phyloP scores from a whole-genome alignment of 495 filamentous ascomycete genomes.

The Delitschia confertaspora region DNA sequence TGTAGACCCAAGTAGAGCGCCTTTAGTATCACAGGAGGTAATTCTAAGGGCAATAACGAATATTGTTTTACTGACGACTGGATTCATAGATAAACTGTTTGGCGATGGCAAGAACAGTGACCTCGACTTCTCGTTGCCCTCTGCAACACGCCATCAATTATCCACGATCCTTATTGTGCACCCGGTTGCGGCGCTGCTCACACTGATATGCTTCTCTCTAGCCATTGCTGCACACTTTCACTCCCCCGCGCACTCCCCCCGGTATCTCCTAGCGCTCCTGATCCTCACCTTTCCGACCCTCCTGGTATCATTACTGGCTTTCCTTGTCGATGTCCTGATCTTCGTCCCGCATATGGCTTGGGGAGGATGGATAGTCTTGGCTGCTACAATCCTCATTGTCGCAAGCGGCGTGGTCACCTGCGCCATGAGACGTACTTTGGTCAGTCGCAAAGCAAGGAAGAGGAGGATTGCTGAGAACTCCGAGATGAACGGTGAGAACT shows the following conservation, averaged over 20 bases:
- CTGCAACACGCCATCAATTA: constrained; percentile 67
- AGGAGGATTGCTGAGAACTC: constrained; percentile 85
- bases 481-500: constrained; percentile 91
- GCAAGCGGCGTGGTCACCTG: constrained; percentile 80
- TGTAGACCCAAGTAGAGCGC: no score
- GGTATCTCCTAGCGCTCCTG: constrained; percentile 74
- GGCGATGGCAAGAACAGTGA: constrained; percentile 36
- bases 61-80: constrained; percentile 8
- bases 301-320: constrained; percentile 74
- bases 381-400: constrained; percentile 77
- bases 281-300: constrained; percentile 80
- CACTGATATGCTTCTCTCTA: constrained; percentile 72
- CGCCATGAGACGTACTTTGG: constrained; percentile 92
- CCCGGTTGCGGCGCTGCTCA: constrained; percentile 79
- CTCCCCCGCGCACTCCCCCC: constrained; percentile 81
- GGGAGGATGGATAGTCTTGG: constrained; percentile 93
- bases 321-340: constrained; percentile 89
- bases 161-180: constrained; percentile 88
- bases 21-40: no score
- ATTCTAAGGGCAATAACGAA: no score
- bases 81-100: constrained; percentile 35
- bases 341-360: constrained; percentile 91
- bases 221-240: constrained; percentile 79
- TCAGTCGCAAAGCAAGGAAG: constrained; percentile 83
- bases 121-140: constrained; percentile 64